Base-by-base conservation (phyloP, 495 filamentous ascomycete species). In the Hyaloscypha hepaticicola region DNA sequence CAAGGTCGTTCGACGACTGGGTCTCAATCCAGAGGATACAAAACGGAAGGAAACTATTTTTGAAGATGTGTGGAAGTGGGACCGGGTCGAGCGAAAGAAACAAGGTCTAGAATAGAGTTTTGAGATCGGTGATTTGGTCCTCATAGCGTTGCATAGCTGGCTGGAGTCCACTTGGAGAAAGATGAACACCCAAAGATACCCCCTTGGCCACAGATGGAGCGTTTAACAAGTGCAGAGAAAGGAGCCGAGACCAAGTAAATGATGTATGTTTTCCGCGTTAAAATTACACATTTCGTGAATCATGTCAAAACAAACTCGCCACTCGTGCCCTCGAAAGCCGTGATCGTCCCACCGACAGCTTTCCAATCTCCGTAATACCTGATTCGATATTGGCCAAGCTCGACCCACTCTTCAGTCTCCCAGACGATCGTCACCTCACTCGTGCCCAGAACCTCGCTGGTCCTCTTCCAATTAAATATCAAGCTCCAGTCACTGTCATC, bases 361-460 rank as follows among this genome's bases (percentile, higher is more conserved):
- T 93, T 97, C 26, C 85, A 82, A 75, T 96, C 91, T 0, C 94
- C 94, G 77, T 85, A 95, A 70, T 98, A 98, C 77, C 82, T 83
- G 60, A 98, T 76, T 28, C 93, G 80, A 78, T 96, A 97, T 68
- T 79, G 79, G 11, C 90, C 92, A 71, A 80, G 74, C 58, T 80
- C 73, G 4, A 77, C 73, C 55, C 76, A 77, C 55, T 85, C 82
- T 69, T 85, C 87, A 57, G 88, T 88, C 75, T 93, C 86, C 94
- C 94, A 98, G 50, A 80, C 80, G 55, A 97, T 78, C 9, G 80
- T 85, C 29, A 91, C 95, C 74, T 94, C 86, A 71, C 92, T 96
- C 31, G 87, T 87, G 0, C 88, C 93, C 26, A 93, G 72, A 14
- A 93, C 62, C 24, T 78, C 80, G 67, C 83, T 92, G 16, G 85